Conservation (phyloP, 768 basidiomycete genomes). For the Strobilomyces echinocephalus region DNA sequence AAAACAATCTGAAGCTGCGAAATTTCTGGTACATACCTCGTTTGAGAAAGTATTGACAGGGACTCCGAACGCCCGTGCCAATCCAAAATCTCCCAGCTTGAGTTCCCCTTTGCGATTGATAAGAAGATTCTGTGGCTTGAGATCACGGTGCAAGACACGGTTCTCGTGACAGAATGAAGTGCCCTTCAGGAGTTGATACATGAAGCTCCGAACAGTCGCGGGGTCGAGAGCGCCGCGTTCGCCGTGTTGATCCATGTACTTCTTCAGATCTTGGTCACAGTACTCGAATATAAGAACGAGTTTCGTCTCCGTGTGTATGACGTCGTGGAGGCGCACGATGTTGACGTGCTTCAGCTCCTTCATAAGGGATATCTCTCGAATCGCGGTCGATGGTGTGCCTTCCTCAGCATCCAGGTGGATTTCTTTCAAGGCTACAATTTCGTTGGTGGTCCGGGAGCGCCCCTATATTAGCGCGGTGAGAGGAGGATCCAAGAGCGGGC, state of each 20-base stretch:
- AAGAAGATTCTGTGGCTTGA: constrained; percentile 97
- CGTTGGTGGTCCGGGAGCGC: constrained; percentile 94
- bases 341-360: constrained; percentile 99
- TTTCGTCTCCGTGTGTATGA: constrained; percentile 98
- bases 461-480: constrained; percentile 48
- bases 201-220: constrained; percentile 86
- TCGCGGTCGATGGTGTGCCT: constrained; percentile 97
- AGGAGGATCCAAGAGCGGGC: not conserved
- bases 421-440: constrained; percentile 97
- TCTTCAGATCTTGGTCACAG: constrained; percentile 97
- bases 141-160: constrained; percentile 92
- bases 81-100: constrained; percentile 95
- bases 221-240: constrained; percentile 93
- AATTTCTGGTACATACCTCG: constrained; percentile 48
- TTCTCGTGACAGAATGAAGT: constrained; percentile 99
- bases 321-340: constrained; percentile 96
- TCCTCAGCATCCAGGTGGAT: constrained; percentile 99
- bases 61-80: constrained; percentile 96
- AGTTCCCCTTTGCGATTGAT: constrained; percentile 97
- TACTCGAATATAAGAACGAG: constrained; percentile 98
- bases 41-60: constrained; percentile 99
- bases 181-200: constrained; percentile 95
- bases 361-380: constrained; percentile 98
- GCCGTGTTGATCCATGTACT: constrained; percentile 98
- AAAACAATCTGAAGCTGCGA: not conserved